Conservation (phyloP, 2,329 filamentous ascomycete genomes). For the Ophiostoma sp. region DNA sequence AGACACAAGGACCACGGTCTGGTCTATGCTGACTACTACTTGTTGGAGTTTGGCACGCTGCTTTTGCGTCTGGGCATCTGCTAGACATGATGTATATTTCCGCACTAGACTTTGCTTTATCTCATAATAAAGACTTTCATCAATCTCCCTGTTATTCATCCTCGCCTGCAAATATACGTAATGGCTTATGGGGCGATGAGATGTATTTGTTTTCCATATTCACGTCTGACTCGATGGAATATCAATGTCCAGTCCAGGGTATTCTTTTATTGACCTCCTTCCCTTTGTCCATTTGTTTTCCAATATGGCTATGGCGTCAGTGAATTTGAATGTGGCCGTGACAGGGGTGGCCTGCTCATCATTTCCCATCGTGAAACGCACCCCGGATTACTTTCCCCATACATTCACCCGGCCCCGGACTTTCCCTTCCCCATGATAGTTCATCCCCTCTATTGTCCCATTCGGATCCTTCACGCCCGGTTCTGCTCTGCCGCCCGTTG, state of each 20-base stretch:
- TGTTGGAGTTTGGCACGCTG: constrained; percentile 10
- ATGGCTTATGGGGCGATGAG: too few species aligned
- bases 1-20: not conserved
- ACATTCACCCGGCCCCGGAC: not conserved
- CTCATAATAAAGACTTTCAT: too few species aligned
- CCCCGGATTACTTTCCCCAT: not conserved
- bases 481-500: not conserved
- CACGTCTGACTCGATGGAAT: too few species aligned
- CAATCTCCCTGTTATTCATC: too few species aligned
- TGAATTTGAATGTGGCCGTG: not conserved
- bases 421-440: not conserved
- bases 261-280: too few species aligned
- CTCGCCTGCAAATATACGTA: too few species aligned
- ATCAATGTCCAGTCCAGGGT: too few species aligned
- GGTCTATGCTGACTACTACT: constrained; percentile 16
- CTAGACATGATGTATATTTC: not conserved
- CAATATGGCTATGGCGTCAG: too few species aligned
- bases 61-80: constrained; percentile 9
- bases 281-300: too few species aligned
- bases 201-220: too few species aligned
- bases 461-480: not conserved
- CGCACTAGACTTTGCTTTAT: not conserved
- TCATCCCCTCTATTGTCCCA: not conserved
- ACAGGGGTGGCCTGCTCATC: not conserved
- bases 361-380: not conserved